phyloP scores from a whole-genome alignment of 306 rosid genomes.

The Mimosa bimucronata region DNA sequence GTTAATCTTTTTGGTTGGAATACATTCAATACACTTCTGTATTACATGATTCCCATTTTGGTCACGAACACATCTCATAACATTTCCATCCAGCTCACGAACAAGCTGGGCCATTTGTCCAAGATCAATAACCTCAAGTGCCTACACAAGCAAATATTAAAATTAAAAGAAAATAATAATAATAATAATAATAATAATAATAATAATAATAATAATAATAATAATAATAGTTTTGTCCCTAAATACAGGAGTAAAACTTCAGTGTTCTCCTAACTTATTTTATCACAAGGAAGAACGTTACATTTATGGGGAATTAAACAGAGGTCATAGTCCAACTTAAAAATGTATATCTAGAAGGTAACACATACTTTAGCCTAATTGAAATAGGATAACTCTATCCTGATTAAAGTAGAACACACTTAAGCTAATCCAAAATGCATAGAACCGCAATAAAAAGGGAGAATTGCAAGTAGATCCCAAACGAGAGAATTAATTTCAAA shows the following conservation, averaged over 20 bases:
- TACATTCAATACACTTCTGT: conserved; percentile 67
- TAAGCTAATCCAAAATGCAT: background rate
- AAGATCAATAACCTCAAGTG: conserved; percentile 65
- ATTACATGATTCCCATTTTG: conserved; percentile 75
- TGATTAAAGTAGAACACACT: background rate
- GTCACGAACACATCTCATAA: conserved; percentile 67
- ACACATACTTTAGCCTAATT: background rate
- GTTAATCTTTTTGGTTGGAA: conserved; percentile 51
- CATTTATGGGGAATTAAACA: background rate
- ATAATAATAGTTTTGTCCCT: background rate
- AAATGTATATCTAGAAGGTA: background rate
- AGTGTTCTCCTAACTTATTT: background rate
- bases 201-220: conserved; percentile 12
- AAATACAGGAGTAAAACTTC: background rate
- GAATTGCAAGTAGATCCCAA: too few relatives aligned
- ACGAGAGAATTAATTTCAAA: too few relatives aligned
- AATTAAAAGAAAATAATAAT: too few relatives aligned
- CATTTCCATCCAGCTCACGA: conserved; percentile 64
- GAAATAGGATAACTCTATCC: background rate
- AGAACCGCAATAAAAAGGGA: too few relatives aligned
- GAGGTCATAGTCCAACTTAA: background rate
- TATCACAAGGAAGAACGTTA: background rate
- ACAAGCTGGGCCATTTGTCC: conserved; percentile 68
- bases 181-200: conserved; percentile 1
- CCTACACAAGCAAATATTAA: conserved; percentile 42